phyloP scores from a whole-genome alignment of 345 rosid genomes.

The Trapa bicornis region DNA sequence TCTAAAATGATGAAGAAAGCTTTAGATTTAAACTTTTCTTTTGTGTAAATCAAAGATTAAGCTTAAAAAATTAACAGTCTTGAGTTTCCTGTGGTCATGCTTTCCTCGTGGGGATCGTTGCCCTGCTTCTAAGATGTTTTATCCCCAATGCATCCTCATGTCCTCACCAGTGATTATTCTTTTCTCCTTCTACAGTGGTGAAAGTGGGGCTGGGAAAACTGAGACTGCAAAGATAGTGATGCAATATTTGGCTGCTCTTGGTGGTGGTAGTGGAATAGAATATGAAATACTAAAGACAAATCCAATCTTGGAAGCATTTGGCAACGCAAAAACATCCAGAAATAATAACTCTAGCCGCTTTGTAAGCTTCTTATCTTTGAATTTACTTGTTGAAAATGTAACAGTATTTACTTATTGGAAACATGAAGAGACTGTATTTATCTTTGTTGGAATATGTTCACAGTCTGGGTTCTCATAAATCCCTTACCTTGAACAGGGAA shows the following conservation, averaged over 20 bases:
- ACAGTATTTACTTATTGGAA: background rate
- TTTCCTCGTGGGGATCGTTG: background rate
- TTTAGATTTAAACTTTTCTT: background rate
- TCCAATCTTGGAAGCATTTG: slow-evolving; percentile 97
- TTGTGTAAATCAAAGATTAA: background rate
- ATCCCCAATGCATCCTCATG: background rate
- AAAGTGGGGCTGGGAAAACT: slow-evolving; percentile 99
- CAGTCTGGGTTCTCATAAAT: slow-evolving; percentile 11
- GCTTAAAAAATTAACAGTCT: background rate
- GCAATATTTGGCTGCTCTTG: slow-evolving; percentile 99
- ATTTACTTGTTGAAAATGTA: background rate
- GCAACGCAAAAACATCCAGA: slow-evolving; percentile 91
- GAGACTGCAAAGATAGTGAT: slow-evolving; percentile 99
- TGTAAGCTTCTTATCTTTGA: slow-evolving; percentile 42
- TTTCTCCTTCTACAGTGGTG: slow-evolving; percentile 58
- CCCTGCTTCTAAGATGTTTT: background rate
- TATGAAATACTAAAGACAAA: slow-evolving; percentile 94
- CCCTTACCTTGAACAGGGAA: slow-evolving; percentile 52
- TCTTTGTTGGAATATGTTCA: background rate
- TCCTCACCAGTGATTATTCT: slow-evolving; percentile 2
- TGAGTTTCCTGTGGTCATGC: background rate
- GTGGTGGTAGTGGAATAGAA: slow-evolving; percentile 98
- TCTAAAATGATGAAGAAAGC: background rate
- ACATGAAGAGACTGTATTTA: background rate
- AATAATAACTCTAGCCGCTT: slow-evolving; percentile 99